Percentiles rank a stretch among this genome's conserved stretches.
These are phyloP conservation scores for Allomyces macrogynus DNA, from an alignment of 192 early-diverging fungal genomes.

Conservation along the genomic window DNA sequence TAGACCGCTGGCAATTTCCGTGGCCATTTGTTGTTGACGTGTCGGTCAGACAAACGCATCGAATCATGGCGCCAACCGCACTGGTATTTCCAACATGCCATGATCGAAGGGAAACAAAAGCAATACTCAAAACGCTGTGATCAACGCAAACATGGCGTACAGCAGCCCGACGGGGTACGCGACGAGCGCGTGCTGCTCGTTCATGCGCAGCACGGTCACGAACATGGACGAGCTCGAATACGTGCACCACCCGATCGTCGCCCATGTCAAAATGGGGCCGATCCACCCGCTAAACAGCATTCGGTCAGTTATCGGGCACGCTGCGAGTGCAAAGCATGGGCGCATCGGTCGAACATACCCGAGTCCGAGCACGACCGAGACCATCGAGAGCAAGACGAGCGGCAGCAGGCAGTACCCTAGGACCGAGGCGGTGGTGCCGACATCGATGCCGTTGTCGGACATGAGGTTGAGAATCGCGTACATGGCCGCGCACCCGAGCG, in stretches of 20 bases:
- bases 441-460: constrained; percentile 70
- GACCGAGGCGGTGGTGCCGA: constrained; percentile 73
- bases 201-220: constrained; percentile 73
- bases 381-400: constrained; percentile 68
- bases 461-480: constrained; percentile 85
- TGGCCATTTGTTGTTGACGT: too few species aligned
- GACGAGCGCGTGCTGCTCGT: constrained; percentile 77
- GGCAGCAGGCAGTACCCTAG: constrained; percentile 94
- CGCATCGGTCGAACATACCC: constrained; percentile 20
- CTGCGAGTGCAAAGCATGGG: too few species aligned
- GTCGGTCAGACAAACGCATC: too few species aligned
- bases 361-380: constrained; percentile 46
- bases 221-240: constrained; percentile 87
- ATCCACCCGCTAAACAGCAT: constrained; percentile 20
- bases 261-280: constrained; percentile 35
- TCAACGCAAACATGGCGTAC: constrained; percentile 80
- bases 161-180: constrained; percentile 85
- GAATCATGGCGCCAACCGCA: too few species aligned
- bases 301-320: too few species aligned
- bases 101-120: too few species aligned
- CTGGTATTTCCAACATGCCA: too few species aligned
- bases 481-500: constrained; percentile 67
- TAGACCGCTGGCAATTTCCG: too few species aligned
- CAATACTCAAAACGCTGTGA: constrained; percentile 57
- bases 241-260: constrained; percentile 86